Percentiles rank a stretch among this genome's conserved stretches.
phyloP scores from a whole-genome alignment of 805 yeast species.

The Pichia nanzhaoensis region DNA sequence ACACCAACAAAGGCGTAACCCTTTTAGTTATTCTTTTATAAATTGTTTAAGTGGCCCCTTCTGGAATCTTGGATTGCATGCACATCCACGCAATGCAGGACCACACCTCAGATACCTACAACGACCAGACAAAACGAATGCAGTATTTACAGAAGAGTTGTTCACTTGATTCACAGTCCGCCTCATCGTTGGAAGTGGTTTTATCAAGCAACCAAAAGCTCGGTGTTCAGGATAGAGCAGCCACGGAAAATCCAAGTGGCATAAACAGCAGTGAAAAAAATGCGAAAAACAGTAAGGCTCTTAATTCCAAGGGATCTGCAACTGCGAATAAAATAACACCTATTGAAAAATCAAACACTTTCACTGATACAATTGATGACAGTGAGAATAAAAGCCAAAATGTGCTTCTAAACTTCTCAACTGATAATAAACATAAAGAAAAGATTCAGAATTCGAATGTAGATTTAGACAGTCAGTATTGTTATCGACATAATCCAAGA shows the following conservation, averaged over 20 bases:
- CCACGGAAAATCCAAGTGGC: neutral
- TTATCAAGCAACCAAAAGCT: neutral
- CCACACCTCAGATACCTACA: neutral
- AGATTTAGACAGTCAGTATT: slow-evolving; percentile 60
- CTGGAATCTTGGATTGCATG: no score
- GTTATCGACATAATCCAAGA: slow-evolving; percentile 93
- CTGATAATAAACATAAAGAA: neutral
- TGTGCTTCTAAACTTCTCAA: neutral
- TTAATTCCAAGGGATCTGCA: neutral
- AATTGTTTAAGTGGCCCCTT: neutral
- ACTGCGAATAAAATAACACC: neutral
- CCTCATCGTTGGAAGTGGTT: neutral
- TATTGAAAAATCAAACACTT: neutral
- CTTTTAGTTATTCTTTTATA: neutral
- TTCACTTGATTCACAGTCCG: neutral
- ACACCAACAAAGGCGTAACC: no score
- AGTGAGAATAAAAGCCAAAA: neutral
- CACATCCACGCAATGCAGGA: no score
- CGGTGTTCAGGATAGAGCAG: neutral
- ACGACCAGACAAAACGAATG: neutral
- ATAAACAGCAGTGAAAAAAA: no score
- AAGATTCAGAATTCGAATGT: slow-evolving; percentile 23
- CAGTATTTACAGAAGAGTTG: slow-evolving; percentile 6
- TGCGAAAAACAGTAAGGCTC: no score
- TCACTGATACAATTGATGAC: neutral